Base-by-base conservation (phyloP, 768 basidiomycete species). In the Cyclocybe aegerita region DNA sequence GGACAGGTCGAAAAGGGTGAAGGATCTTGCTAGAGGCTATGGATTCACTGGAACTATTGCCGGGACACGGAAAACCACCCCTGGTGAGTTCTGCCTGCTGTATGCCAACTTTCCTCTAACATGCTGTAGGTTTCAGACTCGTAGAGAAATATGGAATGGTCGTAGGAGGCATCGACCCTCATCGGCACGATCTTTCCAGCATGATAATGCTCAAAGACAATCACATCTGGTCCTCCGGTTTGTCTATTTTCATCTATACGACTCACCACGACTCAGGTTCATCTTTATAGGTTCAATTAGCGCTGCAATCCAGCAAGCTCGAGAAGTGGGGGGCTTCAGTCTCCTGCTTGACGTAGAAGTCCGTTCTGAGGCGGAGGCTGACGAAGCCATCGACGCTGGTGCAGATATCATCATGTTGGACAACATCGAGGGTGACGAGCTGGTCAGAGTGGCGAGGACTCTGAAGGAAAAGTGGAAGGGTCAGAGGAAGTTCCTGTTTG, bases 191-290 rank as follows among this genome's bases (percentile, higher is more conserved):
- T 67, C 78, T 98, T n/a, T 94, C 91, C 29, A 91, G 90, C 65
- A 98, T 99, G 97, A 95, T 99, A 63, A 99, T 99, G 97, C 82
- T 99, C 61, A 98, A 98, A 70, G 97, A 99, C 61, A 99, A 99
- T 65, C 97, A 99, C 65, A 91, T 98, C 64, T 98, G 94, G 95
- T 96, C 94, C 3, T 90, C 86, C 38, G 94, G 94, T 86, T 62
- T 53, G 77, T 46, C 17, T n/a, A 42, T 50, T 38, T 57, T 32
- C 56, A 29, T 34, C 36, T 17, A 33, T 50, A 47, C 36, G n/a
- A 10, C n/a, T 7, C 16, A 42, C 39, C 45, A 35, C 32, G 11
- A 12, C 31, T 23, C 11, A 46, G 36, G 15, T 42, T 52, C 40
- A 53, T 56, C 35, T 10, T 10, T 4, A 11, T 53, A 86, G 94